Percentiles rank a stretch among this genome's conserved stretches.
Evolutionary conservation across 148 eudicot genomes (phyloP).

Genomic region (Silene latifolia): DNA sequence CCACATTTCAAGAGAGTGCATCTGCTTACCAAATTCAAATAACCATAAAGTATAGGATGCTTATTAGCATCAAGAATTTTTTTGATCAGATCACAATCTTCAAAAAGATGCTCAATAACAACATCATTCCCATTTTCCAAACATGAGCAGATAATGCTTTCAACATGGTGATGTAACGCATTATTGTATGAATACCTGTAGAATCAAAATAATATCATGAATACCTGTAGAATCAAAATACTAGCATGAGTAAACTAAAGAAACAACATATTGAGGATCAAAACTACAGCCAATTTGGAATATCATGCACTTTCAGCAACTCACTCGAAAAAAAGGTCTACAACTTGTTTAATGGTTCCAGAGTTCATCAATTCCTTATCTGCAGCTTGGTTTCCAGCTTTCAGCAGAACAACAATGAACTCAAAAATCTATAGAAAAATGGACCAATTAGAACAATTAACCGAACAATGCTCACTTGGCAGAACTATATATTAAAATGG

Average conservation of each 20-base stretch:
- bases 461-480: neutral
- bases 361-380: slow-evolving; percentile 80
- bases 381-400: slow-evolving; percentile 78
- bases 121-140: slow-evolving; percentile 64
- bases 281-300: neutral
- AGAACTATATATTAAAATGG: neutral
- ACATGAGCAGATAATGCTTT: slow-evolving; percentile 81
- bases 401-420: slow-evolving; percentile 82
- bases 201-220: no score
- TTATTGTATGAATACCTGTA: slow-evolving; percentile 96
- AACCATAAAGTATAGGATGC: slow-evolving; percentile 50
- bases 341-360: slow-evolving; percentile 69
- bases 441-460: neutral
- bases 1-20: neutral
- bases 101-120: slow-evolving; percentile 60
- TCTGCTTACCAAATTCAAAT: slow-evolving; percentile 46
- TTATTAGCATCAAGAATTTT: slow-evolving; percentile 70
- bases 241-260: slow-evolving; percentile 11
- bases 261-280: neutral
- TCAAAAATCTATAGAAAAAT: slow-evolving; percentile 65
- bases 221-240: slow-evolving; percentile 24
- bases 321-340: slow-evolving; percentile 93
- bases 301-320: slow-evolving; percentile 23
- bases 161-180: slow-evolving; percentile 93
- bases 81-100: slow-evolving; percentile 58